These are phyloP conservation scores for Elaeagnus macrophylla DNA, from an alignment of 306 rosid species.

Conservation along the genomic window DNA sequence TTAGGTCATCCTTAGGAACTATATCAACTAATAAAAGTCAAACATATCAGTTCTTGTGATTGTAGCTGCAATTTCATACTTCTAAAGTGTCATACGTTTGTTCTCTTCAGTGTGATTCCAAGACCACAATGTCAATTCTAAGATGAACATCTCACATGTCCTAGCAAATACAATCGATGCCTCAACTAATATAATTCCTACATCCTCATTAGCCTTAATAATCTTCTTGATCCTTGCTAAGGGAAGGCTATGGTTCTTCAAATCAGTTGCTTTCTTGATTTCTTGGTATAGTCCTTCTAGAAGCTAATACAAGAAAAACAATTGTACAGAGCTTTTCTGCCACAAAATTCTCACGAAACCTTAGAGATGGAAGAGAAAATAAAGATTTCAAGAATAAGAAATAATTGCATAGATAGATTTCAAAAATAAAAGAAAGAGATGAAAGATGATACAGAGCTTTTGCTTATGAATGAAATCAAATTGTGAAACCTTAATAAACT, in stretches of 20 bases:
- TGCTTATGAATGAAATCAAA: too few species aligned
- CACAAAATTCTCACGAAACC: too few species aligned
- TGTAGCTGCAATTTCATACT: constrained; percentile 68
- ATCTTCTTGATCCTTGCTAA: constrained; percentile 70
- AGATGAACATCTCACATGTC: constrained; percentile 69
- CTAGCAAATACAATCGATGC: constrained; percentile 58
- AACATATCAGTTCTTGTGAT: constrained; percentile 61
- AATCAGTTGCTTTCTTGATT: constrained; percentile 48
- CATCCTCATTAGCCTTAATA: constrained; percentile 75
- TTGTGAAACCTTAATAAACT: too few species aligned
- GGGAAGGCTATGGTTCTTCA: constrained; percentile 75
- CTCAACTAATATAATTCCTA: constrained; percentile 64
- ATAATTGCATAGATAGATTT: too few species aligned
- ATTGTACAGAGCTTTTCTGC: too few species aligned
- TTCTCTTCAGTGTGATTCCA: constrained; percentile 74
- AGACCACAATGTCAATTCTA: constrained; percentile 60
- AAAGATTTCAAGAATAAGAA: too few species aligned
- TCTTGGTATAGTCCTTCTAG: too few species aligned
- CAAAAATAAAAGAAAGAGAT: too few species aligned
- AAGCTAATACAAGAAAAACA: too few species aligned
- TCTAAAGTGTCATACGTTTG: constrained; percentile 61
- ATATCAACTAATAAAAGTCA: constrained; percentile 63
- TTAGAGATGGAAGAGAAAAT: too few species aligned
- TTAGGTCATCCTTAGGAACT: constrained; percentile 59
- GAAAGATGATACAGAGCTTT: too few species aligned